A percentile compares a stretch with the other conserved stretches of the same genome.
Evolutionary conservation across 352 stramenopile genomes (phyloP).

Genomic region (Peronospora tabacina): DNA sequence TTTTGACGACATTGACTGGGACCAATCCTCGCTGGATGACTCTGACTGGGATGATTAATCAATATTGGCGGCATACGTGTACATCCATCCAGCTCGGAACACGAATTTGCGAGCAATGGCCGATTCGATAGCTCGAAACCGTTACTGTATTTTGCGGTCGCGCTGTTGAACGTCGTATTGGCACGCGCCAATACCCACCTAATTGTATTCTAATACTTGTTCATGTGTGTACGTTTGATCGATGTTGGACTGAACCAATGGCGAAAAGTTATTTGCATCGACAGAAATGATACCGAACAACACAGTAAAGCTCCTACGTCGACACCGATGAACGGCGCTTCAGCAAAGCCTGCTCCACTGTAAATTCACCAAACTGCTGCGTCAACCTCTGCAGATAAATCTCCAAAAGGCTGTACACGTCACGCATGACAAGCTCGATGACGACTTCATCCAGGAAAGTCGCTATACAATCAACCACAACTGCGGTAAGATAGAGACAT

Average conservation of each 20-base stretch:
- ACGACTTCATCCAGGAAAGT: constrained; percentile 76
- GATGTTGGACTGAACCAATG: no score
- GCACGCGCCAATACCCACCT: not conserved
- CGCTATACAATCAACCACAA: constrained; percentile 24
- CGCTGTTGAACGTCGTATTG: no score
- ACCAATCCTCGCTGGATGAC: constrained; percentile 37
- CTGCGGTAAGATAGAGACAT: not conserved
- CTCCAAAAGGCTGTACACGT: constrained; percentile 60
- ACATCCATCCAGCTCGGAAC: not conserved
- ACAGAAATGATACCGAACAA: not conserved
- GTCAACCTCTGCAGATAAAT: constrained; percentile 53
- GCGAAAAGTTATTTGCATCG: not conserved
- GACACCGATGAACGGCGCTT: constrained; percentile 30
- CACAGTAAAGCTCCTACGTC: constrained; percentile 4
- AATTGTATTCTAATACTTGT: no score
- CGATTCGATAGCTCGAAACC: not conserved
- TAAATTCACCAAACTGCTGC: constrained; percentile 55
- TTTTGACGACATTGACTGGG: constrained; percentile 35
- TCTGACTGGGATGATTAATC: constrained; percentile 47
- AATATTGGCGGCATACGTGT: constrained; percentile 1
- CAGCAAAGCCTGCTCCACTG: constrained; percentile 37
- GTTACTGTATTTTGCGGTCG: not conserved
- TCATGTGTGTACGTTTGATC: no score
- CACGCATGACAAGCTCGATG: constrained; percentile 68
- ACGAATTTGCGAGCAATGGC: not conserved